Evolutionary conservation across 2,329 filamentous ascomycete species (phyloP), one percentile per base, ranked within the genome.

Genomic region (Monilinia laxa): DNA sequence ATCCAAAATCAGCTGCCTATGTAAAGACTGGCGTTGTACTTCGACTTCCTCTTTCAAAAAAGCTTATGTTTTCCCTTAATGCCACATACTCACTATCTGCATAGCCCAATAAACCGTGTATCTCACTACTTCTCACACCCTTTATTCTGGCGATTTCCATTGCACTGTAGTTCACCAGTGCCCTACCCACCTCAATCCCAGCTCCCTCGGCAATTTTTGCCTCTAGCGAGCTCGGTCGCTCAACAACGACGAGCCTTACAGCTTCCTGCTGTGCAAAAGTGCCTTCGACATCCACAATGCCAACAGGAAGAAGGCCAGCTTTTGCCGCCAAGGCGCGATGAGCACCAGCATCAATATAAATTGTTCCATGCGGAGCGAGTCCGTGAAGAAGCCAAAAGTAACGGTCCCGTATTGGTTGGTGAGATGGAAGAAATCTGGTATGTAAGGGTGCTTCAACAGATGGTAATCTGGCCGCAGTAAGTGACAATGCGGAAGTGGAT

Each of bases 331-430:
- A 84, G 0, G 94, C 95, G 45, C 84, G 82, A 79, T 93, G 88
- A 4, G 94, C 94, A 53, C 95, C 95, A n/a, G 86, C 81, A 80
- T 99, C 95, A 73, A 99, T 96, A 80, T 92, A 98, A 35, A 99
- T 77, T 2, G 90, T 96, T 18, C 95, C 95, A 74, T 96, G 93
- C 0, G 95, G 92, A 31, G 89, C 88, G 14, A 97, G 87, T 12
- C 94, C 95, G 78, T 99, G 92, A 0, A 98, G 84, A 59, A 99
- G 88, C 95, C 95, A 99, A 83, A 99, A 98, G 76, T 95, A 93
- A 69, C 94, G 90, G 77, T 97, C 95, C 66, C 92, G 88, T 68
- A 98, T 95, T 0, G 94, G 93, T 35, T 91, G 87, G 0, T 85
- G 82, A 12, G 92, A 92, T 0, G 93, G 92, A 16, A 97, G 83